Percentiles rank a stretch among this genome's conserved stretches.
Evolutionary conservation across 306 rosid genomes (phyloP).

Genomic region (Chamaecrista fasciculata): DNA sequence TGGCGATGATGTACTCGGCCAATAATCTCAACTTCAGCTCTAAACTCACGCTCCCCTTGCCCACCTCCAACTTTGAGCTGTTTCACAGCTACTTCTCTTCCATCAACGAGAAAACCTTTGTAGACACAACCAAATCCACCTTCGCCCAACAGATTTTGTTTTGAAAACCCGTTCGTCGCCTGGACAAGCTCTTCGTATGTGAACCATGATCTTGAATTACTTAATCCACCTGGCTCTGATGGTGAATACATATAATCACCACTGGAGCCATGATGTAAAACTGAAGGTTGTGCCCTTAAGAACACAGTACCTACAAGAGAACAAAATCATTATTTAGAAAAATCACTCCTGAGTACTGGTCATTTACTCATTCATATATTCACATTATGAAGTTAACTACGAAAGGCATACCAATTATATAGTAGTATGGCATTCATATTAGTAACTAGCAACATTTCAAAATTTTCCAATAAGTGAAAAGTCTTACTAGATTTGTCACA

Average conservation of each 20-base stretch:
- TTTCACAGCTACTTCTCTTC: conserved; percentile 93
- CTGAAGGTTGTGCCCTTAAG: conserved; percentile 65
- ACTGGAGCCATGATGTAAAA: conserved; percentile 50
- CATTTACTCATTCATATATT: conserved; percentile 9
- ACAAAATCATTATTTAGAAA: conserved; percentile 28
- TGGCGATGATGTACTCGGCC: conserved; percentile 98
- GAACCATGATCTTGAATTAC: conserved; percentile 74
- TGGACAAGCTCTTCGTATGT: conserved; percentile 76
- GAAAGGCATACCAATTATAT: conserved; percentile 1
- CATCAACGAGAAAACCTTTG: conserved; percentile 77
- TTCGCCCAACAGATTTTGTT: conserved; percentile 77
- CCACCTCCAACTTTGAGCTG: conserved; percentile 90
- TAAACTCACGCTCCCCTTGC: conserved; percentile 97
- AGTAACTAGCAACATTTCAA: background rate
- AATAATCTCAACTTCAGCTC: conserved; percentile 97
- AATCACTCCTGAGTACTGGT: conserved; percentile 8
- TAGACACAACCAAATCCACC: conserved; percentile 99
- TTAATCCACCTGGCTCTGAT: conserved; percentile 68
- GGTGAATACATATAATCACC: conserved; percentile 59
- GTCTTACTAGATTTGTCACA: conserved; percentile 6
- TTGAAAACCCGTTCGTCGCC: conserved; percentile 79
- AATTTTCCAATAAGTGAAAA: background rate
- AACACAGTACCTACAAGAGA: conserved; percentile 59
- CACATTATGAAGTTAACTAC: conserved; percentile 17
- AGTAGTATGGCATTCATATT: conserved; percentile 6